A percentile compares a stretch with the other conserved stretches of the same genome.
Evolutionary conservation across 805 yeast species (phyloP).

Genomic region (Metschnikowia henanensis): DNA sequence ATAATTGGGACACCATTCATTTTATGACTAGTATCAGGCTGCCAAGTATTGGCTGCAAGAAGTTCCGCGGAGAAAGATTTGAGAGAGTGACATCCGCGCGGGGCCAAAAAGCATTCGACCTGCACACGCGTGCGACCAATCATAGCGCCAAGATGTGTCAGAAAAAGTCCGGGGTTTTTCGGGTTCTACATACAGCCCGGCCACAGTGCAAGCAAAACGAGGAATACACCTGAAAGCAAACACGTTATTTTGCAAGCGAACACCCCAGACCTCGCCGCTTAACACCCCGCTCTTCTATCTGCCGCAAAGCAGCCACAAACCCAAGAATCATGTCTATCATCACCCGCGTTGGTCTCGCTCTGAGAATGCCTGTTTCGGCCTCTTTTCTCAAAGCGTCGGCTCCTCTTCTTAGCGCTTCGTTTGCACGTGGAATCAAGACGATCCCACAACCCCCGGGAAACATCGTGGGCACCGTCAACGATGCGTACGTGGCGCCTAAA

Average conservation of each 20-base stretch:
- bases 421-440: constrained; percentile 39
- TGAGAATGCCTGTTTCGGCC: constrained; percentile 19
- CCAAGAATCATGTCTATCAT: constrained; percentile 21
- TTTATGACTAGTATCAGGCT: no score
- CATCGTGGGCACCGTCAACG: constrained; percentile 71
- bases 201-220: no score
- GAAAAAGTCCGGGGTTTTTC: constrained; percentile 20
- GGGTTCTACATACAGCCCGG: constrained; percentile 6
- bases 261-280: no score
- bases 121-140: constrained; percentile 15
- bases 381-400: constrained; percentile 25
- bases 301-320: not conserved
- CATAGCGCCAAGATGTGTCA: constrained; percentile 18
- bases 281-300: not conserved
- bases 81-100: no score
- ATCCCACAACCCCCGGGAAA: constrained; percentile 73
- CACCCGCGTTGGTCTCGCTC: constrained; percentile 31
- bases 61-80: no score
- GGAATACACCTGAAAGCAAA: not conserved
- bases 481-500: constrained; percentile 63
- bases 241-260: no score
- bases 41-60: constrained; percentile 4
- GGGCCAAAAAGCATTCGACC: no score
- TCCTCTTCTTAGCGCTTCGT: constrained; percentile 23
- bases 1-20: no score